Conservation (phyloP, 495 filamentous ascomycete genomes). For the Rostrohypoxylon terebratum region DNA sequence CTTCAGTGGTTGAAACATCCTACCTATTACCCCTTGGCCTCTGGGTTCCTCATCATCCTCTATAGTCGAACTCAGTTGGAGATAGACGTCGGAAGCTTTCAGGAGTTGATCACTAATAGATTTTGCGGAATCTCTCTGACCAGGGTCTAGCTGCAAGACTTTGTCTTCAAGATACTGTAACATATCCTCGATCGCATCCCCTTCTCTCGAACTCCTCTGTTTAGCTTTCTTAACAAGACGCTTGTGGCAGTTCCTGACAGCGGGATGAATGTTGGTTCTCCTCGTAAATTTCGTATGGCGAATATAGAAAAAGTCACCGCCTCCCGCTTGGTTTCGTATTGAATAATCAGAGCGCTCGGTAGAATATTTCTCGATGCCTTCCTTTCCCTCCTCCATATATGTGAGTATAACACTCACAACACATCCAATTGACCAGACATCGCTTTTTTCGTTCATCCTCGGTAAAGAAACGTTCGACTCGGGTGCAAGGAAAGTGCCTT, state of each 20-base stretch:
- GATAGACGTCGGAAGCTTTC: slow-evolving; percentile 15
- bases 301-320: slow-evolving; percentile 52
- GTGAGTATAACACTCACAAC: slow-evolving; percentile 52
- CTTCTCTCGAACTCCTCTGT: slow-evolving; percentile 37
- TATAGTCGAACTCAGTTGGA: neutral
- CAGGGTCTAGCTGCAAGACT: slow-evolving; percentile 34
- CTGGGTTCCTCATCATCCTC: neutral
- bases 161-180: slow-evolving; percentile 40
- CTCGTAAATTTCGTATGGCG: slow-evolving; percentile 23
- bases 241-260: slow-evolving; percentile 45
- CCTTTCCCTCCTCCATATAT: slow-evolving; percentile 49
- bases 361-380: slow-evolving; percentile 47
- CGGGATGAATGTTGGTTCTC: slow-evolving; percentile 40
- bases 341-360: slow-evolving; percentile 26
- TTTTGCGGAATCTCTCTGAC: slow-evolving; percentile 30
- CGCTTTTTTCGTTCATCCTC: slow-evolving; percentile 51
- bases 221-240: slow-evolving; percentile 43
- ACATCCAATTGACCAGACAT: slow-evolving; percentile 56
- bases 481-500: slow-evolving; percentile 52
- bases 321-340: slow-evolving; percentile 32
- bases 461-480: slow-evolving; percentile 40
- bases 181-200: slow-evolving; percentile 32
- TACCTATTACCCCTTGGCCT: neutral
- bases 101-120: slow-evolving; percentile 27
- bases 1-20: neutral